phyloP scores from a whole-genome alignment of 495 filamentous ascomycete genomes.

The Aspergillus sparsus region DNA sequence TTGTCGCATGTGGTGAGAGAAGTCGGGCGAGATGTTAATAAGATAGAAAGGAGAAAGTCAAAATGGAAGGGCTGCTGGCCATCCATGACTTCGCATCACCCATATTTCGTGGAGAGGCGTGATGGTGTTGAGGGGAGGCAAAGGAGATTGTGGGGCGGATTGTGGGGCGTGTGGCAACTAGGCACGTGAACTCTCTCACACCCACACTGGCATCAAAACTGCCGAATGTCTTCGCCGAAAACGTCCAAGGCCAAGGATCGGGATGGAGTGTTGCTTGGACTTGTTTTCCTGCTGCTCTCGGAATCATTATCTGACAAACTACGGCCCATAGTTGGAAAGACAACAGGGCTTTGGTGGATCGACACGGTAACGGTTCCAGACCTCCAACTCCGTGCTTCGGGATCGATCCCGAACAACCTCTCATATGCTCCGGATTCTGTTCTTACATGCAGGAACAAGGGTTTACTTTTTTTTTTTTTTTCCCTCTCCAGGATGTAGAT shows the following conservation, averaged over 20 bases:
- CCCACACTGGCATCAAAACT: not conserved
- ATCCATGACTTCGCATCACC: no score
- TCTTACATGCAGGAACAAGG: not conserved
- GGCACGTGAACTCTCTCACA: conserved; percentile 8
- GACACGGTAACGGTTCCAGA: not conserved
- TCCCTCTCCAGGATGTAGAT: not conserved
- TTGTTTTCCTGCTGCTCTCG: not conserved
- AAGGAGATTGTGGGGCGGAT: not conserved
- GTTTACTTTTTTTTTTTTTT: not conserved
- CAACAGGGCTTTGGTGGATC: not conserved
- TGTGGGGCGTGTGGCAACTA: conserved; percentile 10
- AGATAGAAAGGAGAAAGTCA: not conserved
- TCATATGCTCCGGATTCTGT: not conserved
- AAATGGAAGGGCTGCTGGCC: no score
- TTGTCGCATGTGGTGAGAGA: not conserved
- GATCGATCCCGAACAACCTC: not conserved
- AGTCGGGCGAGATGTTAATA: conserved; percentile 1
- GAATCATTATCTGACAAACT: no score
- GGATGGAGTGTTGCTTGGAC: not conserved
- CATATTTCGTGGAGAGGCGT: not conserved
- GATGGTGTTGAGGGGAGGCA: not conserved
- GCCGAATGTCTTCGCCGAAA: not conserved
- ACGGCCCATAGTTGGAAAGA: not conserved
- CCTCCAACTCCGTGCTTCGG: not conserved
- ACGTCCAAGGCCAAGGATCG: not conserved